Conservation (phyloP, 768 basidiomycete genomes). For the Collybia nuda region DNA sequence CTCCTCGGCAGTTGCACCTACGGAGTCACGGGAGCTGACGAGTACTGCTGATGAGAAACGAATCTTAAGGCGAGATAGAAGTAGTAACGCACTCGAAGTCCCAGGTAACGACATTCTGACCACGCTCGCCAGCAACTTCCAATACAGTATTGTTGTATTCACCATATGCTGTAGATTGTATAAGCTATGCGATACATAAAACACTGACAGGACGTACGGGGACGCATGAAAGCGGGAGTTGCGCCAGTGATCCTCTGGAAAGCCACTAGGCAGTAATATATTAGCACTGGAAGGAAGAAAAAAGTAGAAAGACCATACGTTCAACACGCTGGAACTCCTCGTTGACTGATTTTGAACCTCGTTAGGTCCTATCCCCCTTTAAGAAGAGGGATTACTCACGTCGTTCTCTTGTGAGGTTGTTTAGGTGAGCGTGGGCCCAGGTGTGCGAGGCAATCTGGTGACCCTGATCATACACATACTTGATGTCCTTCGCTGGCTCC, state of each 20-base stretch:
- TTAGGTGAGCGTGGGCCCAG: conserved; percentile 41
- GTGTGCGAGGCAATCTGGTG: conserved; percentile 50
- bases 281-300: too few species aligned
- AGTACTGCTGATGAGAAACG: not conserved
- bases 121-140: conserved; percentile 19
- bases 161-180: conserved; percentile 30
- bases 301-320: not conserved
- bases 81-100: conserved; percentile 20
- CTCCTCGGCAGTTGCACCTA: conserved; percentile 25
- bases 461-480: conserved; percentile 37
- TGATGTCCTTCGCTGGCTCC: conserved; percentile 22
- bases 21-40: conserved; percentile 34
- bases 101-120: conserved; percentile 22
- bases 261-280: conserved; percentile 26
- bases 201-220: conserved; percentile 25
- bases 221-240: conserved; percentile 39
- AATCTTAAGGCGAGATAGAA: not conserved
- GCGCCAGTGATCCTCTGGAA: conserved; percentile 34
- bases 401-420: conserved; percentile 28
- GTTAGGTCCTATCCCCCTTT: not conserved
- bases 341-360: not conserved
- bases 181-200: not conserved
- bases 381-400: conserved; percentile 15
- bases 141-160: conserved; percentile 37
- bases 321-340: not conserved